Conservation (phyloP, 768 basidiomycete genomes). For the Russula sp. region DNA sequence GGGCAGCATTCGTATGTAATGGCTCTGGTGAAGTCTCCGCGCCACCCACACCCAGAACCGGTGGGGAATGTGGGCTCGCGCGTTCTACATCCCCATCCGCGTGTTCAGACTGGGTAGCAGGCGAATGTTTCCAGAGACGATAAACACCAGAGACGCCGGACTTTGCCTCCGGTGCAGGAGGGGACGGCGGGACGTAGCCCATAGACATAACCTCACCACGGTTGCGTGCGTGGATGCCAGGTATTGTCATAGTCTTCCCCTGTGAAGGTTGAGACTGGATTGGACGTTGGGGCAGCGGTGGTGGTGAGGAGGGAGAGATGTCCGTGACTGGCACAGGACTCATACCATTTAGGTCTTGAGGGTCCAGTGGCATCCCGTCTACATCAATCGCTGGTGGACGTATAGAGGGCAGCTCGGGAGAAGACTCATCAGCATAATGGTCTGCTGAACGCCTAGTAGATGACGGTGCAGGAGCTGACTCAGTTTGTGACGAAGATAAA, state of each 20-base stretch:
- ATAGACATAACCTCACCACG: slow-evolving; percentile 82
- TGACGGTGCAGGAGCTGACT: slow-evolving; percentile 25
- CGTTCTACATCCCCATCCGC: slow-evolving; percentile 2
- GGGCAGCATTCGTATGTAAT: slow-evolving; percentile 6
- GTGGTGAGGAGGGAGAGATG: slow-evolving; percentile 2
- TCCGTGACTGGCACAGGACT: neutral
- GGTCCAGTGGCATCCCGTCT: slow-evolving; percentile 1
- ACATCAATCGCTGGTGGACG: neutral
- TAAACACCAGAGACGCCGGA: slow-evolving; percentile 62
- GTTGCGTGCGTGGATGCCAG: slow-evolving; percentile 79
- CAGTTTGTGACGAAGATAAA: slow-evolving; percentile 25
- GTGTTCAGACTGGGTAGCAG: slow-evolving; percentile 21
- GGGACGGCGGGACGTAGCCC: slow-evolving; percentile 57
- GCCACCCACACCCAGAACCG: neutral
- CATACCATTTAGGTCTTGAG: neutral
- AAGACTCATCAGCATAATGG: neutral
- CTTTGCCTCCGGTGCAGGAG: slow-evolving; percentile 34
- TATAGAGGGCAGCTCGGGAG: neutral
- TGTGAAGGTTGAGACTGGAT: slow-evolving; percentile 69
- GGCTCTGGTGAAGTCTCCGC: neutral
- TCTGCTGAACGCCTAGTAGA: slow-evolving; percentile 10
- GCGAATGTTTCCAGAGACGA: slow-evolving; percentile 63
- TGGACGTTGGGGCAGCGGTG: slow-evolving; percentile 31
- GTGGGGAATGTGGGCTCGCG: neutral
- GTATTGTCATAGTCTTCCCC: slow-evolving; percentile 78